These are phyloP conservation scores for Penicillium sp. DNA, from an alignment of 2,329 filamentous ascomycete species.

Conservation along the genomic window DNA sequence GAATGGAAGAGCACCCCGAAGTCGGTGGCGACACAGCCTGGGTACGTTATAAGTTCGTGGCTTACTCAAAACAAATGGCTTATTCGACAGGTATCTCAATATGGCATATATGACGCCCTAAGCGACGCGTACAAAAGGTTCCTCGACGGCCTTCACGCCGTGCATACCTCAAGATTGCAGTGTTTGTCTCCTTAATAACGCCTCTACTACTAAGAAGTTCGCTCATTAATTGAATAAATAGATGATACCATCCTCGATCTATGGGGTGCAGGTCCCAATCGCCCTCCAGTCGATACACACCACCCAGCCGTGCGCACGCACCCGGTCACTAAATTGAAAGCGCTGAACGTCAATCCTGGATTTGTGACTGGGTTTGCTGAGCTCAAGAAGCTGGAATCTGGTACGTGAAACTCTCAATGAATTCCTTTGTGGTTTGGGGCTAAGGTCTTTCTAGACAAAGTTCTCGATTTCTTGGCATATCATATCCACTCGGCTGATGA, in stretches of 20 bases:
- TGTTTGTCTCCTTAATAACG: neutral
- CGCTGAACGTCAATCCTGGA: conserved; percentile 49
- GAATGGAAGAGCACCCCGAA: conserved; percentile 53
- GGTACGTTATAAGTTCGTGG: conserved; percentile 26
- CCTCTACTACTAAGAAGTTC: no score
- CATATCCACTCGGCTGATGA: conserved; percentile 54
- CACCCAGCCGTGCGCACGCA: conserved; percentile 53
- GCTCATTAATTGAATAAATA: conserved; percentile 20
- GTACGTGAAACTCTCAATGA: neutral
- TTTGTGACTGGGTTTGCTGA: conserved; percentile 53
- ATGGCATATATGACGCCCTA: conserved; percentile 29
- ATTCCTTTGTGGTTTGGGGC: neutral
- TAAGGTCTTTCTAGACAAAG: conserved; percentile 30
- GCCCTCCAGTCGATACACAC: conserved; percentile 50
- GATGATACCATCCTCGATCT: conserved; percentile 51
- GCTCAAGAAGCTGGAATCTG: conserved; percentile 51
- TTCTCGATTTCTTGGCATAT: conserved; percentile 49
- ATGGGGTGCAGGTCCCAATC: conserved; percentile 44
- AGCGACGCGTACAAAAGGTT: conserved; percentile 47
- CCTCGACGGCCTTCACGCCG: conserved; percentile 47
- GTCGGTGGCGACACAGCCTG: conserved; percentile 52
- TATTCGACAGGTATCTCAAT: conserved; percentile 31
- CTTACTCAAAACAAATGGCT: neutral
- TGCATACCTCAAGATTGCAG: conserved; percentile 43
- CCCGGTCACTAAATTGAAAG: conserved; percentile 50